Evolutionary conservation across 2,329 filamentous ascomycete genomes (phyloP), one percentile per base, ranked within the genome.

Genomic region (Alternaria sp.): DNA sequence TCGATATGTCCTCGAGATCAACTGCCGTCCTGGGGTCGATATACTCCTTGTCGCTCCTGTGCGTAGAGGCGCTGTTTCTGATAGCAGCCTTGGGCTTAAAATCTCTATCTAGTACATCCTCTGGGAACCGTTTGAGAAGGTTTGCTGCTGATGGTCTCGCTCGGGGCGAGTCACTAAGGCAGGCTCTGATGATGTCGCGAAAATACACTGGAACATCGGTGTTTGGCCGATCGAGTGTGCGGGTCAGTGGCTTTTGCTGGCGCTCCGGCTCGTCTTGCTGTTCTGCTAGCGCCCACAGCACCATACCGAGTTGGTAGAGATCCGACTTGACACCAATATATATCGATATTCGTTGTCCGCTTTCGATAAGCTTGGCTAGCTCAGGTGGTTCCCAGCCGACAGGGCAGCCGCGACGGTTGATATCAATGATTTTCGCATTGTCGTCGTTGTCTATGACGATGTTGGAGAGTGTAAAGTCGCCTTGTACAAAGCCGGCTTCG

Each of bases 251-350:
- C 20, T 92, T 87, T 43, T 86, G 86, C 61, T 91, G 89, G 20
- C 87, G 85, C 76, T 98, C 95, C 1, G 95, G 95, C 72, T 98
- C 94, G 72, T 98, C 94, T 57, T 94, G 88, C 67, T 94, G 87
- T 74, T 90, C 91, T 2, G 93, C 94, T 46, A 99, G 82, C 22
- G 92, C 93, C 93, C 94, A 99, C 3, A 99, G 82, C 2, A 97
- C 93, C 95, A 99, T 99, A 5, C 95, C 95, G 5, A 98, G 85
- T 79, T 99, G 95, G 73, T 91, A 99, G 1, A 99, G 84, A 79
- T 99, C 95, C 0, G 94, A 97, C 80, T 99, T 99, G 75, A 97
- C 93, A 12, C 95, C 94, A 75, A 99, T 98, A 74, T 97, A 97
- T 90, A 98, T 97, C 46, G 92, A 91, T 54, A 99, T 94, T 30